Conservation (phyloP, 768 basidiomycete genomes). For the Rhizopogon sp. region DNA sequence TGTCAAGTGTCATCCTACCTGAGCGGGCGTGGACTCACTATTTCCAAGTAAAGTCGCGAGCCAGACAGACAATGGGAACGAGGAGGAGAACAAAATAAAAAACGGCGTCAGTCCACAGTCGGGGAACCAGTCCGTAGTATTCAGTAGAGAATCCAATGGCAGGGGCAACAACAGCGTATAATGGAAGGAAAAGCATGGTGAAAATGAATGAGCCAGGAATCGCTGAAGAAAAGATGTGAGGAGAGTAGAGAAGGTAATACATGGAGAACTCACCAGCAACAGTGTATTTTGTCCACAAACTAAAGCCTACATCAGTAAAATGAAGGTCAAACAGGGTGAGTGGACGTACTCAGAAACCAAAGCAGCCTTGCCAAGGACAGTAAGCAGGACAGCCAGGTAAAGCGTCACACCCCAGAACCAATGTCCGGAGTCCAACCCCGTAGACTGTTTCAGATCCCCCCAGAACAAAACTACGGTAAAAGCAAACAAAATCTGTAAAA, state of each 20-base stretch:
- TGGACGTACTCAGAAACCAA: slow-evolving; percentile 88
- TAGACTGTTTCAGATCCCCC: slow-evolving; percentile 80
- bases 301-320: slow-evolving; percentile 25
- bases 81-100: slow-evolving; percentile 89
- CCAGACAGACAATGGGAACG: slow-evolving; percentile 79
- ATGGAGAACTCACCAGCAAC: slow-evolving; percentile 60
- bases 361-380: slow-evolving; percentile 96
- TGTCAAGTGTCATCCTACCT: neutral
- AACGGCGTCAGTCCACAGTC: slow-evolving; percentile 81
- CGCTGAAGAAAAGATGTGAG: slow-evolving; percentile 39
- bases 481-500: slow-evolving; percentile 68
- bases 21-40: slow-evolving; percentile 48
- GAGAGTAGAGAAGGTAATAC: neutral
- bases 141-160: slow-evolving; percentile 84
- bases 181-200: slow-evolving; percentile 91
- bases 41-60: slow-evolving; percentile 94
- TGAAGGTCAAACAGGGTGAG: neutral
- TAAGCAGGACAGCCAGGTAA: slow-evolving; percentile 90
- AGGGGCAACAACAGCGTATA: slow-evolving; percentile 87
- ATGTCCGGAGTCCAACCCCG: slow-evolving; percentile 85
- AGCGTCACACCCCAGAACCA: slow-evolving; percentile 99
- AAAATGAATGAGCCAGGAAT: slow-evolving; percentile 97
- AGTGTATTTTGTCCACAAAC: slow-evolving; percentile 99
- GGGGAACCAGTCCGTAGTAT: slow-evolving; percentile 84
- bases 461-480: slow-evolving; percentile 90